Conservation (phyloP, 495 filamentous ascomycete genomes). For the Aspergillus conjunctus region DNA sequence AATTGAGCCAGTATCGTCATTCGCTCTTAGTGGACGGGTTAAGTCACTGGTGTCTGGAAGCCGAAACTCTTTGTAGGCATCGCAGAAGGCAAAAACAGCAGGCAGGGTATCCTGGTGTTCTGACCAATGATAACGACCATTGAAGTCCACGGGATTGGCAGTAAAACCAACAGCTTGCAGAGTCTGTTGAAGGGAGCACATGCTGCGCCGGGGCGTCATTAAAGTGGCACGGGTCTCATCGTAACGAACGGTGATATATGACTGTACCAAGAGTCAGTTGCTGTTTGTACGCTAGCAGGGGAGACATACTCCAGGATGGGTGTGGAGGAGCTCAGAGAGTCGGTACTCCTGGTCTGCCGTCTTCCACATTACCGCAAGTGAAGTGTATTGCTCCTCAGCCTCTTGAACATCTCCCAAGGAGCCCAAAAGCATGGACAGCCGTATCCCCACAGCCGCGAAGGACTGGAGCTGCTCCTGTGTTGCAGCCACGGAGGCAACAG, state of each 20-base stretch:
- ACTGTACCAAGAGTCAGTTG: background rate
- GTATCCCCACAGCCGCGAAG: constrained; percentile 42
- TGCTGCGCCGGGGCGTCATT: constrained; percentile 20
- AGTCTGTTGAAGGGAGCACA: constrained; percentile 20
- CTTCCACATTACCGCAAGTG: constrained; percentile 26
- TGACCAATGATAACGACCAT: constrained; percentile 28
- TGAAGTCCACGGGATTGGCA: constrained; percentile 23
- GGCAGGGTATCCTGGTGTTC: constrained; percentile 15
- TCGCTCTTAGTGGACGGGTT: constrained; percentile 31
- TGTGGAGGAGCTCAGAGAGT: constrained; percentile 7
- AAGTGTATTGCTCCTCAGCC: constrained; percentile 24
- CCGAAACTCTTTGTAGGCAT: constrained; percentile 26
- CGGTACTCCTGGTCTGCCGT: background rate
- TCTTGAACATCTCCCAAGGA: constrained; percentile 49
- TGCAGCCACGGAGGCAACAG: constrained; percentile 36
- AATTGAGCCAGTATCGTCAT: constrained; percentile 22
- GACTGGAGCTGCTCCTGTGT: constrained; percentile 29
- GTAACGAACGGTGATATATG: constrained; percentile 27
- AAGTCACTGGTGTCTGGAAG: constrained; percentile 42
- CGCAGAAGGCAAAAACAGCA: constrained; percentile 18
- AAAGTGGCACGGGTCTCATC: constrained; percentile 28
- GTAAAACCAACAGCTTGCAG: constrained; percentile 42
- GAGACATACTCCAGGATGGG: constrained; percentile 23
- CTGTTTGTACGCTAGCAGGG: constrained; percentile 24
- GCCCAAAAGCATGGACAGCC: constrained; percentile 41